Base-by-base conservation (phyloP, 75 land plant species). In the Sequoiadendron giganteum region DNA sequence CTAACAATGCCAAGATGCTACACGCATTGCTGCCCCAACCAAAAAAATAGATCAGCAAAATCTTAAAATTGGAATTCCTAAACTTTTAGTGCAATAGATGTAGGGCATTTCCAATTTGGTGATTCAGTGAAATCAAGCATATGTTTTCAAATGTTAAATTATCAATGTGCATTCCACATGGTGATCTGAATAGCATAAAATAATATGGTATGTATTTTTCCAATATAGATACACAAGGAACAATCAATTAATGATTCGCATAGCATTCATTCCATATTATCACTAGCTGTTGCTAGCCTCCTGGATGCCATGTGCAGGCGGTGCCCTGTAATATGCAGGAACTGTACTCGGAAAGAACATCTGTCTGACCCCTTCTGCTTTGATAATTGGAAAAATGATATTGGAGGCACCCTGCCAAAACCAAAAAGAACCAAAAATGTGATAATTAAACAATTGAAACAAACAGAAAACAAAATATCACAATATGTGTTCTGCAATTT, bases 261-360 rank as follows among this genome's bases (percentile, higher is more conserved):
- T 32, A 73, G 13, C 76, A 73, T 32, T 10, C 25, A 32, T 32
- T 32, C 38, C 76, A 73, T 32, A 32, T 73, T 32, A 10, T 73
- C 0, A 10, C 36, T 32, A 73, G 32, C 76, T 32, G 76, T 73
- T n/a, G 32, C 76, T 73, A 36, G 15, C 34, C 14, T 32, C 76
- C 11, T 73, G 36, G 36, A 73, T 73, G 32, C 36, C 19, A 14
- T 85, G 39, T 38, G 55, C 54, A 38, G 96, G 95, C 21, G 96
- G 96, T 49, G 91, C 86, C 88, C 91, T 90, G 85, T 96, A 95
- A 88, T 94, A 94, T 40, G 93, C 93, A 34, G 94, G 93, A 40
- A 96, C 87, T 38, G 93, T 96, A 32, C 87, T 91, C n/a, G 97
- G 96, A 86, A 96, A 96, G 88, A 96, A 96, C 97, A 96, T 96